A percentile compares a stretch with the other conserved stretches of the same genome.
These are phyloP conservation scores for Fomitopsis palustris DNA, from an alignment of 1,284 basidiomycete species.

Conservation along the genomic window DNA sequence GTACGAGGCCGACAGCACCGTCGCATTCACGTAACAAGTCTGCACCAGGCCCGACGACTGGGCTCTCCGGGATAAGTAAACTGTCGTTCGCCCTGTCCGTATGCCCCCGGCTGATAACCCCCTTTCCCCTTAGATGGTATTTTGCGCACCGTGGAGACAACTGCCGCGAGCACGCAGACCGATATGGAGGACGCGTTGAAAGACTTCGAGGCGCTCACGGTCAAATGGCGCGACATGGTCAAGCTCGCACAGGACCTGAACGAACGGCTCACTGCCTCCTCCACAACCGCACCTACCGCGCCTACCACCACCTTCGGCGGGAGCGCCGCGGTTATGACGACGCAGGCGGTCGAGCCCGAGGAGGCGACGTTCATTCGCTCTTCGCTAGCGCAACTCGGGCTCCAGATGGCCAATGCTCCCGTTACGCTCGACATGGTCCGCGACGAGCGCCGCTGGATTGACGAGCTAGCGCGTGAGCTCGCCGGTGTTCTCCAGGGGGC, in stretches of 20 bases:
- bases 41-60: slow-evolving; percentile 14
- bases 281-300: slow-evolving; percentile 27
- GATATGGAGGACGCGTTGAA: slow-evolving; percentile 79
- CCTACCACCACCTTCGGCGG: slow-evolving; percentile 8
- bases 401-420: slow-evolving; percentile 73
- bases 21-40: background rate
- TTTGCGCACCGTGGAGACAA: slow-evolving; percentile 66
- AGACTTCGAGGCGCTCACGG: slow-evolving; percentile 90
- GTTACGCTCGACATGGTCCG: slow-evolving; percentile 90
- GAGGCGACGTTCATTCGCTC: slow-evolving; percentile 85
- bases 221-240: slow-evolving; percentile 92
- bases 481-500: slow-evolving; percentile 66
- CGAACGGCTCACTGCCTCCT: slow-evolving; percentile 68
- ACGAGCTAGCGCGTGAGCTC: slow-evolving; percentile 84
- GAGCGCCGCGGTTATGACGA: slow-evolving; percentile 12
- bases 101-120: slow-evolving; percentile 2
- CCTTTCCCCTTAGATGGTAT: slow-evolving; percentile 63
- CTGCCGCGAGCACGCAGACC: slow-evolving; percentile 60
- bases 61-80: slow-evolving; percentile 51
- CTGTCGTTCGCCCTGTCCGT: slow-evolving; percentile 20
- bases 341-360: slow-evolving; percentile 53
- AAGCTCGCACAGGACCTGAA: slow-evolving; percentile 86
- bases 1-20: background rate
- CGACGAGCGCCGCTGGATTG: slow-evolving; percentile 79
- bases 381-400: slow-evolving; percentile 85